These are phyloP conservation scores for Eutrema salsugineum DNA, from an alignment of 441 rosid species.

Conservation along the genomic window DNA sequence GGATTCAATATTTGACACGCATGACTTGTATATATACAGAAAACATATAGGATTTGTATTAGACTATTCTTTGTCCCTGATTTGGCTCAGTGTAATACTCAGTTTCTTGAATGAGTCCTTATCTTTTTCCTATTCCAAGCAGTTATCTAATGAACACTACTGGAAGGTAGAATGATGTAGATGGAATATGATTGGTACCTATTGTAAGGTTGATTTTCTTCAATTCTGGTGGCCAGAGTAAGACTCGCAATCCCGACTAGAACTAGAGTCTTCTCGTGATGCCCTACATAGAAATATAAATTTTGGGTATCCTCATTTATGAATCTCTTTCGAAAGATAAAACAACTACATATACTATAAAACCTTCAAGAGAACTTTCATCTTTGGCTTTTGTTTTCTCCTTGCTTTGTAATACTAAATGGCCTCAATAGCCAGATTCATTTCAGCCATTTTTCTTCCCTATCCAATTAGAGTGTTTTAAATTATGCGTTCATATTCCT, in stretches of 20 bases:
- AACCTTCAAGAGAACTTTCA: no score
- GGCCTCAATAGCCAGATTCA: no score
- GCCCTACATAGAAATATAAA: no score
- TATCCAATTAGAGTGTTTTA: no score
- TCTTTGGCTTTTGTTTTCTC: no score
- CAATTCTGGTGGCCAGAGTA: constrained; percentile 74
- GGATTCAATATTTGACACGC: neutral
- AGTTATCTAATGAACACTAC: neutral
- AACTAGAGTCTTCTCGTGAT: constrained; percentile 52
- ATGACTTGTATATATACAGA: no score
- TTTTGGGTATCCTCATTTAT: no score
- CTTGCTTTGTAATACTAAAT: no score
- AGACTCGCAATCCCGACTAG: constrained; percentile 85
- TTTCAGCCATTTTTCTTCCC: no score
- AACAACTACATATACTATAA: no score
- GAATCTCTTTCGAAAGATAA: no score
- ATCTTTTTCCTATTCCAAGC: constrained; percentile 1
- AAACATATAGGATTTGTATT: neutral
- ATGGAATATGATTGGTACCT: constrained; percentile 40
- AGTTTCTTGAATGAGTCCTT: constrained; percentile 8
- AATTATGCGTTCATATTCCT: no score
- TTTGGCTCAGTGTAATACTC: neutral
- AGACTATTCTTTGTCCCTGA: neutral
- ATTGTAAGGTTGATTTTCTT: constrained; percentile 93
- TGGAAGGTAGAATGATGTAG: neutral